Base-by-base conservation (phyloP, 2,329 filamentous ascomycete genomes). In the Bipolaris oryzae region DNA sequence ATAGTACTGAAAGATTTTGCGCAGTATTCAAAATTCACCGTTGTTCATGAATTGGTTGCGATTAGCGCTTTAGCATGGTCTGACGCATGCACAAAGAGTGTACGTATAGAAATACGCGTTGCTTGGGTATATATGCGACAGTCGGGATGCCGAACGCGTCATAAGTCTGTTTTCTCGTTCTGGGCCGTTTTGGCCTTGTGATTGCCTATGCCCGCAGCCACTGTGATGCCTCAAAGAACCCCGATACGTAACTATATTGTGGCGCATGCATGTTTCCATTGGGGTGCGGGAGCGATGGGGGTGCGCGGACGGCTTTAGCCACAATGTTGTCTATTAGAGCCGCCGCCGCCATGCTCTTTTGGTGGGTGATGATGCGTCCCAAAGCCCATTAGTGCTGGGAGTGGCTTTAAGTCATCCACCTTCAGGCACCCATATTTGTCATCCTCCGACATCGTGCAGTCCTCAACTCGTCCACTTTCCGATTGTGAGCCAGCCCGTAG, bases 361-460 rank as follows among this genome's bases (percentile, higher is more conserved):
- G 28, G 44, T 41, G 31, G 34, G 55, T 45, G 21, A 7, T 44
- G 20, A 34, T 38, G 44, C 38, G 15, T 37, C 43, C 42, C 34
- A 34, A 21, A 45, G 34, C 23, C 28, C 10, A 31, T 25, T 35
- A 39, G 44, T 31, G 33, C 16, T 16, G 39, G 23, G 23, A 31
- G 39, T 39, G 23, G 35, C 38, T 18, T 43, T 51, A 9, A 25
- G 31, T 37, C 48, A 9, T 45, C 33, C 18, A 41, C 25, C 45
- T 42, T 34, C 20, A 53, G 55, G 45, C 55, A 57, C 46, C 50
- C 48, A 35, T 51, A 25, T 45, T 54, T 35, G 37, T 39, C 47
- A 39, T 47, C 23, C 48, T 41, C 11, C 42, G 3, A 35, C 50
- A 11, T 53, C 52, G 7, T 37, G n/a, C 23, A 16, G 38, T 33